Base-by-base conservation (phyloP, 2,329 filamentous ascomycete genomes). In the Cryphonectria radicalis region DNA sequence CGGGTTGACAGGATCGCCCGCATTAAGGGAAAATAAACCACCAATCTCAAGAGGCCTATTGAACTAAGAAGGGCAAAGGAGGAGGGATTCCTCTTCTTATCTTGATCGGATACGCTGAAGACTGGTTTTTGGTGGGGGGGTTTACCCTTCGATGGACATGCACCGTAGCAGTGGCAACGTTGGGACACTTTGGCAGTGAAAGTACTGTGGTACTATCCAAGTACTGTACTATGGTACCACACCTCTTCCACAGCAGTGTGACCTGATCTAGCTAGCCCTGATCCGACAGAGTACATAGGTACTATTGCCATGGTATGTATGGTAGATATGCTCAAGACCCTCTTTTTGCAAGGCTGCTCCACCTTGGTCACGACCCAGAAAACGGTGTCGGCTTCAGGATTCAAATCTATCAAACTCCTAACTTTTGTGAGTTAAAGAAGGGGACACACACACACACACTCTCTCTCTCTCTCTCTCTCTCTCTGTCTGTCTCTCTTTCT, bases 1-100 rank as follows among this genome's bases (percentile, higher is more conserved):
- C 13, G 25, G 13, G 63, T 55, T 66, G 63, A 66, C 28, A 55
- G 22, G 63, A 66, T 66, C 63, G 32, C 13, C 63, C 63, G 19
- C 63, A 28, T 50, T 19, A 50, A 22, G 5, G 46, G 46, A 11
- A 50, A 22, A 55, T 17, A 50, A 28, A 59, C 63, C 19, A n/a
- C 43, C 43, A 32, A 66, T 62, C 59, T 63, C 46, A 50, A 50
- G 25, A 40, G 8, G 28, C n/a, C 42, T 32, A 17, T 13, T 35
- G n/a, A 7, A n/a, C 28, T 11, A 35, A 19, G 14, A 55, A 3
- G 46, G 2, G 19, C 0, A n/a, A n/a, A 6, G 32, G 32, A 57
- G 32, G 5, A 46, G 28, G n/a, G 19, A 19, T 17, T 10, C 25
- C 25, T 32, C 25, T 57, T 28, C 53, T 59, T 59, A 32, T 32